These are phyloP conservation scores for Esteya vermicola DNA, from an alignment of 2,329 filamentous ascomycete genomes.

Conservation along the genomic window DNA sequence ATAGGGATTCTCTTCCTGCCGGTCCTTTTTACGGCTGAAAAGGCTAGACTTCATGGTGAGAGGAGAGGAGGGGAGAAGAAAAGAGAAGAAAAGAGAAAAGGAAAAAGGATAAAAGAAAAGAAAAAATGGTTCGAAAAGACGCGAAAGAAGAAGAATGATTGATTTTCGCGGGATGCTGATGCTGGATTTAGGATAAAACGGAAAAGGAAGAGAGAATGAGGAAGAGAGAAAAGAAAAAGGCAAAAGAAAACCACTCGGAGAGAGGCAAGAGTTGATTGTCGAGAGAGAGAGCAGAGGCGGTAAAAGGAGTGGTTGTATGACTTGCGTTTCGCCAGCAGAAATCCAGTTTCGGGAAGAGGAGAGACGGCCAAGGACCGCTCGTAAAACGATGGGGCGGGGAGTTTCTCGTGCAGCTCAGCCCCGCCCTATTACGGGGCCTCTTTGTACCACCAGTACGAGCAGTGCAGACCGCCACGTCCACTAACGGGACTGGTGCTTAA, in stretches of 20 bases:
- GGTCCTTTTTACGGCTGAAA: conserved; percentile 38
- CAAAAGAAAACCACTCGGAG: background rate
- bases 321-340: conserved; percentile 9
- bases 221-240: too few species aligned
- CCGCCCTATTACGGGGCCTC: conserved; percentile 1
- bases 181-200: too few species aligned
- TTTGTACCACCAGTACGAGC: background rate
- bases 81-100: background rate
- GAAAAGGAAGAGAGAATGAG: background rate
- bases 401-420: conserved; percentile 6
- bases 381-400: background rate
- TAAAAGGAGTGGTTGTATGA: conserved; percentile 4
- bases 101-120: too few species aligned
- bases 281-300: background rate
- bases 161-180: too few species aligned
- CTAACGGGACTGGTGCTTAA: background rate
- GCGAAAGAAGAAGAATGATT: too few species aligned
- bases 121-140: background rate
- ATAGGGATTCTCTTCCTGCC: conserved; percentile 37
- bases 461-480: too few species aligned
- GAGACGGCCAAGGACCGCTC: background rate
- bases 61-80: too few species aligned
- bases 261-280: background rate
- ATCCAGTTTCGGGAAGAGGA: conserved; percentile 6
- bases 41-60: conserved; percentile 37